Base-by-base conservation (phyloP, 2,329 filamentous ascomycete genomes). In the Bipolaris bicolor region DNA sequence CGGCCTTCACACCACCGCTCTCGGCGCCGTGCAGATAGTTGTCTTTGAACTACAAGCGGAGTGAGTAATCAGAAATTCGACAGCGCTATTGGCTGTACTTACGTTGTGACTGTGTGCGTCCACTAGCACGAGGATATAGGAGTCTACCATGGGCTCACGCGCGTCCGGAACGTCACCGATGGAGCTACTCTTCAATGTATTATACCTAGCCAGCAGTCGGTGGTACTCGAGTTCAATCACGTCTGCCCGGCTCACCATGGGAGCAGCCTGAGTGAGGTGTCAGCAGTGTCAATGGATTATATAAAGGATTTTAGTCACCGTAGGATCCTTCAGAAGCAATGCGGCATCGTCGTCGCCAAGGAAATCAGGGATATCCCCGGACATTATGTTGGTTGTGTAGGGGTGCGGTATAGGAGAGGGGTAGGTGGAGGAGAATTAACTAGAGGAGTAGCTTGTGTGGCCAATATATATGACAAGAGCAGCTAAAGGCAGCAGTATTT, bases 81-180 rank as follows among this genome's bases (percentile, higher is more conserved):
- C 4, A 13, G 18, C 15, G 33, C 10, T 4, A 13, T 11, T 18
- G n/a, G 13, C 5, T 18, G 10, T 9, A 15, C 10, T 18, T 39
- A 39, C 46, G 7, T 49, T 37, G 15, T 49, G 46, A 16, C 46
- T 49, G 10, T 49, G 46, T 37, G 46, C 46, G 33, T 49, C 46
- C 15, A 49, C 34, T 10, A 49, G 33, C 22, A 49, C 34, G 7
- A 49, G 46, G 2, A 20, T 18, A 26, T 49, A 49, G 29, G 15
- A 5, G 13, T 18, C 46, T 11, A 18, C 34, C 2, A 31, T 3
- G 16, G n/a, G 5, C 16, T 49, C n/a, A 26, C 5, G n/a, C 10
- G 13, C 7, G 15, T 47, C 6, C 16, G 5, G 4, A 15, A 7
- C 13, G n/a, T 29, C 34, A 26, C 34, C 9, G n/a, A 18, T 5